Evolutionary conservation across 345 rosid species (phyloP).

Genomic region (Pseudoturritis turrita): DNA sequence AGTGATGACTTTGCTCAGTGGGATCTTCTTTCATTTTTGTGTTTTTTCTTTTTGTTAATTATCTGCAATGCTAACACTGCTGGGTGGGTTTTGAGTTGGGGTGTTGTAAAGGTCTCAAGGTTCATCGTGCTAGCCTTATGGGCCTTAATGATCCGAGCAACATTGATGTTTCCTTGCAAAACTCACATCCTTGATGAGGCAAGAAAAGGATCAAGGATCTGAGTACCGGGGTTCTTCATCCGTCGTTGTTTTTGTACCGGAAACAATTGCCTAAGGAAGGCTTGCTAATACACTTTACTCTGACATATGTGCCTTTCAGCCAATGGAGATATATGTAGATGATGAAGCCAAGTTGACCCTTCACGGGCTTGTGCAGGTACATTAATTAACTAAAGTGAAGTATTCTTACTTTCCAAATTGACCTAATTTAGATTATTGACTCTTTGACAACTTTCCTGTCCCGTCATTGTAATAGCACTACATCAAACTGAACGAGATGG

Average conservation of each 20-base stretch:
- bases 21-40: neutral
- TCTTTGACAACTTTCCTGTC: neutral
- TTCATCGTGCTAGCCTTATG: neutral
- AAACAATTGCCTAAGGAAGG: conserved; percentile 60
- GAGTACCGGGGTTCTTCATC: conserved; percentile 48
- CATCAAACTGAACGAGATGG: conserved; percentile 91
- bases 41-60: neutral
- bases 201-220: conserved; percentile 43
- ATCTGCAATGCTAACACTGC: neutral
- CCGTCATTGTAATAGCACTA: conserved; percentile 60
- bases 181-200: conserved; percentile 36
- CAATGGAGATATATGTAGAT: conserved; percentile 98
- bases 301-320: conserved; percentile 91
- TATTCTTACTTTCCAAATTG: neutral
- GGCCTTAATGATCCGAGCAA: conserved; percentile 8
- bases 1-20: neutral
- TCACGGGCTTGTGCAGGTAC: conserved; percentile 98
- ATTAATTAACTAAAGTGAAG: neutral
- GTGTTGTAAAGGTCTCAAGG: neutral
- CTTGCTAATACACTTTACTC: conserved; percentile 67
- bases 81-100: neutral
- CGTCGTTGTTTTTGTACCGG: conserved; percentile 56
- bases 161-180: conserved; percentile 7
- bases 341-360: conserved; percentile 99
- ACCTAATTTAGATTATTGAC: neutral